Conservation (phyloP, 2,329 filamentous ascomycete species). For the Corniculantispora saksenae region DNA sequence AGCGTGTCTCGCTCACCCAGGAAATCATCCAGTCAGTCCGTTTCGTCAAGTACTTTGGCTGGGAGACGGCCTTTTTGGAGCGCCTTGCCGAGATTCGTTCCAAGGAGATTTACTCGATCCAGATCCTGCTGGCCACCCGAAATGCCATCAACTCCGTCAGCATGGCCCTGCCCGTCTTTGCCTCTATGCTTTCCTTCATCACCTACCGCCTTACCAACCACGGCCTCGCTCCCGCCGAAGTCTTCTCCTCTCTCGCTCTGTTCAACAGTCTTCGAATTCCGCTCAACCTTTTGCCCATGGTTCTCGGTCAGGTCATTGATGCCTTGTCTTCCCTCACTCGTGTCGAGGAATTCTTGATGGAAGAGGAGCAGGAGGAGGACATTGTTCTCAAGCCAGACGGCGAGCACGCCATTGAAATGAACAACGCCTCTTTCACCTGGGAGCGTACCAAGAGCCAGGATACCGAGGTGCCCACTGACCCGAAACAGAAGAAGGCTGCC, state of each 20-base stretch:
- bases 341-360: slow-evolving; percentile 83
- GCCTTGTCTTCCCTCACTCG: slow-evolving; percentile 82
- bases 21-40: slow-evolving; percentile 89
- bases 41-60: slow-evolving; percentile 96
- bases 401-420: slow-evolving; percentile 71
- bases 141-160: slow-evolving; percentile 84
- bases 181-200: slow-evolving; percentile 93
- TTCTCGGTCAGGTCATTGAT: slow-evolving; percentile 87
- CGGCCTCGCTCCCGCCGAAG: slow-evolving; percentile 68
- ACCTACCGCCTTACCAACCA: slow-evolving; percentile 71
- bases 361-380: slow-evolving; percentile 81
- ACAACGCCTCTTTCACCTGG: slow-evolving; percentile 82
- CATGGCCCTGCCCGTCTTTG: slow-evolving; percentile 87
- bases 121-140: slow-evolving; percentile 77
- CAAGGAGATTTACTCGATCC: slow-evolving; percentile 80
- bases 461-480: slow-evolving; percentile 37
- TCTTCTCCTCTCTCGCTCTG: slow-evolving; percentile 91
- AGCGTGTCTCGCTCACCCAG: slow-evolving; percentile 86
- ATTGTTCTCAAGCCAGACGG: slow-evolving; percentile 56
- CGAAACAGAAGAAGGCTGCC: slow-evolving; percentile 44
- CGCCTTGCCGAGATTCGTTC: slow-evolving; percentile 73
- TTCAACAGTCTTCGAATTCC: slow-evolving; percentile 93
- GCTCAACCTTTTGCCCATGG: slow-evolving; percentile 82
- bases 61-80: slow-evolving; percentile 84
- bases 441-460: slow-evolving; percentile 54